Conservation (phyloP, 108 stramenopile species). For the Cylindrotheca closterium region DNA sequence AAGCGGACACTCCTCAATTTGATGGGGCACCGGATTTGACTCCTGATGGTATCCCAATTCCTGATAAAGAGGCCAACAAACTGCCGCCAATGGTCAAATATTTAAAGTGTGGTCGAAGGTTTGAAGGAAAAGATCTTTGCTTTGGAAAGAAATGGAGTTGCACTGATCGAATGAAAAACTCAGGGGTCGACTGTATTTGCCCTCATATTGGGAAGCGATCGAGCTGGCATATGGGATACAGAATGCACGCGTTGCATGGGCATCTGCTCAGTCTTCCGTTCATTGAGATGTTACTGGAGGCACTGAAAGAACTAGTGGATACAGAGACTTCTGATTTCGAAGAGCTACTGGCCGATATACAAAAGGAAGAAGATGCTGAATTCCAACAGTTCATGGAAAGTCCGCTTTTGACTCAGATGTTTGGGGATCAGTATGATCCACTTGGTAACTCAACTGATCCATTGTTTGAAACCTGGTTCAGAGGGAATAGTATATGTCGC, state of each 20-base stretch:
- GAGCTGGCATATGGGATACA: slow-evolving; percentile 58
- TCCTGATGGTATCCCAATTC: neutral
- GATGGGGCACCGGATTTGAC: neutral
- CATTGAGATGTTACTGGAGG: slow-evolving; percentile 6
- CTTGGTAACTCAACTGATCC: neutral
- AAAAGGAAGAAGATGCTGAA: slow-evolving; percentile 1
- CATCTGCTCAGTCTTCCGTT: slow-evolving; percentile 32
- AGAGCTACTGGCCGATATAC: neutral
- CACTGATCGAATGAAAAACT: neutral
- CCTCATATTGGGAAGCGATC: slow-evolving; percentile 10
- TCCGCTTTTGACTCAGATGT: neutral
- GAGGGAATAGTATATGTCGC: slow-evolving; percentile 38
- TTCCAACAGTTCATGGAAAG: neutral
- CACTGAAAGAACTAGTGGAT: slow-evolving; percentile 18
- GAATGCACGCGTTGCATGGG: slow-evolving; percentile 40
- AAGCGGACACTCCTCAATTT: neutral
- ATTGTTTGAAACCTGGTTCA: slow-evolving; percentile 4
- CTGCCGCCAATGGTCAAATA: slow-evolving; percentile 36
- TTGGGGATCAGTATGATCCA: neutral
- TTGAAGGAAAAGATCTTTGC: slow-evolving; percentile 36
- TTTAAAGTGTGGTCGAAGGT: slow-evolving; percentile 28
- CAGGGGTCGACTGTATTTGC: neutral
- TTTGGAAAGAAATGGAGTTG: neutral
- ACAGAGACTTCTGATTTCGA: neutral
- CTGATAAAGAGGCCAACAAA: slow-evolving; percentile 21